A percentile compares a stretch with the other conserved stretches of the same genome.
Evolutionary conservation across 352 stramenopile species (phyloP).

Genomic region (Hyaloperonospora arabidopsidis): DNA sequence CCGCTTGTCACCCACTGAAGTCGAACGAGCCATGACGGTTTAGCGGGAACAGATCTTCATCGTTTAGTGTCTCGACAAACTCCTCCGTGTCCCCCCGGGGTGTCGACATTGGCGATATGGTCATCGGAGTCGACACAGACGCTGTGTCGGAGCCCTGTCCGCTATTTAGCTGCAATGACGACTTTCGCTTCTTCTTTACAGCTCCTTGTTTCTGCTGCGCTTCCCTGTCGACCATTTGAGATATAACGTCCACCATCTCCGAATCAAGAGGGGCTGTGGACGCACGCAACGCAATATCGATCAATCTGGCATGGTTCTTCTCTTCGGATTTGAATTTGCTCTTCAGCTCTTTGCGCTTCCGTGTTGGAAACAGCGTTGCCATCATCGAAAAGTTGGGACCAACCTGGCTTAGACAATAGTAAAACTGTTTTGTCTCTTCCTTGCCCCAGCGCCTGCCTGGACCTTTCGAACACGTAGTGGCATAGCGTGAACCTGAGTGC

Average conservation of each 20-base stretch:
- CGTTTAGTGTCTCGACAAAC: slow-evolving; percentile 38
- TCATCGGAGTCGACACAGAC: slow-evolving; percentile 19
- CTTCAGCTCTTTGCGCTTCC: slow-evolving; percentile 79
- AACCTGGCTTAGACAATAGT: slow-evolving; percentile 81
- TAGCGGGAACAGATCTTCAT: slow-evolving; percentile 42
- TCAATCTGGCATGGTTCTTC: slow-evolving; percentile 62
- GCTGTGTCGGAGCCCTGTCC: slow-evolving; percentile 20
- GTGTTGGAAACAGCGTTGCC: slow-evolving; percentile 74
- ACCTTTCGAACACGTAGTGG: slow-evolving; percentile 32
- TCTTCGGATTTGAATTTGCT: slow-evolving; percentile 86
- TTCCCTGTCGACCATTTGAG: slow-evolving; percentile 73
- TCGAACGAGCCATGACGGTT: slow-evolving; percentile 59
- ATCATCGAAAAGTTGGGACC: slow-evolving; percentile 84
- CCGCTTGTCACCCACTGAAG: slow-evolving; percentile 37
- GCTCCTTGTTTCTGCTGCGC: slow-evolving; percentile 42
- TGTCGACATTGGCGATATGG: slow-evolving; percentile 27
- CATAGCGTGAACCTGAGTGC: slow-evolving; percentile 34
- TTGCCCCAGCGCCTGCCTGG: slow-evolving; percentile 64
- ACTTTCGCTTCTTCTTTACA: slow-evolving; percentile 33
- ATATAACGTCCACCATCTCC: slow-evolving; percentile 77
- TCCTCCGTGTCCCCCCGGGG: slow-evolving; percentile 24
- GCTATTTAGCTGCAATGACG: slow-evolving; percentile 9
- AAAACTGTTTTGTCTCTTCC: slow-evolving; percentile 84
- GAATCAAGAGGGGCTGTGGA: slow-evolving; percentile 62
- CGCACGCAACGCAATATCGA: slow-evolving; percentile 73